phyloP scores from a whole-genome alignment of 2,329 filamentous ascomycete species.

The Colletotrichum sp. region DNA sequence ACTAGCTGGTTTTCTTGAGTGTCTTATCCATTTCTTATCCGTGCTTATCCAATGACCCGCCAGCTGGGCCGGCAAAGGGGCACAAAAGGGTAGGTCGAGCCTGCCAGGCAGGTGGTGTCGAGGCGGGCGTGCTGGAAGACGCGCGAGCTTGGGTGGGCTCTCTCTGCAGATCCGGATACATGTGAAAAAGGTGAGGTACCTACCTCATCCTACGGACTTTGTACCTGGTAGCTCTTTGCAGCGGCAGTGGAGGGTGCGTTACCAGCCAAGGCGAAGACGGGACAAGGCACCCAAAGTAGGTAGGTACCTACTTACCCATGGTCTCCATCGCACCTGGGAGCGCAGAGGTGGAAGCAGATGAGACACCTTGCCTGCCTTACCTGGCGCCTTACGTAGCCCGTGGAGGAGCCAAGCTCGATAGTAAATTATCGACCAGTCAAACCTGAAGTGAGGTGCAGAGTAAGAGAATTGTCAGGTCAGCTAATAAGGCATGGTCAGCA shows the following conservation, averaged over 20 bases:
- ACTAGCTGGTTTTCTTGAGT: not conserved
- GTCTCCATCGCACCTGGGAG: not conserved
- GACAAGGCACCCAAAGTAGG: not conserved
- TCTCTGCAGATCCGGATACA: slow-evolving; percentile 4
- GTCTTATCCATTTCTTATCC: not conserved
- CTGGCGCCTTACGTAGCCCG: not conserved
- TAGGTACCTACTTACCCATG: not conserved
- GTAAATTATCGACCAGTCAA: not conserved
- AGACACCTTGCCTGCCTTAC: not conserved
- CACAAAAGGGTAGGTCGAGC: not conserved
- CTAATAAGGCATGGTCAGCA: not conserved
- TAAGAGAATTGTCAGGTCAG: not conserved
- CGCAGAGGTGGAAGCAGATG: not conserved
- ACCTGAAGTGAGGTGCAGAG: not conserved
- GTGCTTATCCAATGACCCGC: not conserved
- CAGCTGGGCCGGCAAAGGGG: not conserved
- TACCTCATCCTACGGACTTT: not conserved
- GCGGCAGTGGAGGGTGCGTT: not conserved
- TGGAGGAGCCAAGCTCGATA: slow-evolving; percentile 9
- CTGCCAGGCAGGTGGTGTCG: not conserved
- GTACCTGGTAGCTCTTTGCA: not conserved
- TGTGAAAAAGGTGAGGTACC: not conserved
- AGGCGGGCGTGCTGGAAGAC: not conserved
- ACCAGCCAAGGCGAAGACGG: not conserved
- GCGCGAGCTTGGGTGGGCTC: not conserved